Base-by-base conservation (phyloP, 179 eudicot species). In the Nepenthes alata region DNA sequence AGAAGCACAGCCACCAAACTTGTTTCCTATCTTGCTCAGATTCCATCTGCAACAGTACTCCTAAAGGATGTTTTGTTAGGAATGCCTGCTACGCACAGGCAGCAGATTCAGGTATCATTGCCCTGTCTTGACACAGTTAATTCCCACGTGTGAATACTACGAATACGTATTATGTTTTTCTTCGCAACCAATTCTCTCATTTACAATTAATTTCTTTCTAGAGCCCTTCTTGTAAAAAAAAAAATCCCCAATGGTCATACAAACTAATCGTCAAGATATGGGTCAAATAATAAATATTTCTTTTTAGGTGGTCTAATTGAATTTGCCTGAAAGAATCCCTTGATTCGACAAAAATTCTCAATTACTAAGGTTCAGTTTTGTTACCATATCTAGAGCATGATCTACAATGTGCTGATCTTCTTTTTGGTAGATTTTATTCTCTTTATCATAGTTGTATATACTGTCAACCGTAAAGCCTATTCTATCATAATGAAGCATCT, bases 1-100 rank as follows among this genome's bases (percentile, higher is more conserved):
- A 77, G 86, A 68, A 79, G 66, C 67, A 67, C 77, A 4, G 80
- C 89, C n/a, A 65, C 85, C 65, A 81, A 79, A 70, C 78, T 94
- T 64, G 96, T 94, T 60, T 79, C 97, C 71, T 87, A 85, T 72
- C 81, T 94, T 74, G 97, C 87, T 72, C 96, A 94, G 77, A 75
- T 82, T 71, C 89, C 96, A 61, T 74, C 84, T 71, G 80, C 91
- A 9, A 87, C 91, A 38, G 73, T 72, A 62, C 75, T 65, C 71
- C 63, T 94, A 71, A 90, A 84, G 72, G 95, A 87, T 57, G 84
- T 76, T 61, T 71, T 94, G 59, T 65, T 90, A 64, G 80, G 71
- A 35, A 87, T 94, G 99, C 87, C 97, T 41, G 84, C 57, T 36
- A 73, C 74, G 35, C 75, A 75, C 57, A 82, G 97, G 72, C 88